Conservation (phyloP, 305 asterid genomes). For the Nicotiana rustica region DNA sequence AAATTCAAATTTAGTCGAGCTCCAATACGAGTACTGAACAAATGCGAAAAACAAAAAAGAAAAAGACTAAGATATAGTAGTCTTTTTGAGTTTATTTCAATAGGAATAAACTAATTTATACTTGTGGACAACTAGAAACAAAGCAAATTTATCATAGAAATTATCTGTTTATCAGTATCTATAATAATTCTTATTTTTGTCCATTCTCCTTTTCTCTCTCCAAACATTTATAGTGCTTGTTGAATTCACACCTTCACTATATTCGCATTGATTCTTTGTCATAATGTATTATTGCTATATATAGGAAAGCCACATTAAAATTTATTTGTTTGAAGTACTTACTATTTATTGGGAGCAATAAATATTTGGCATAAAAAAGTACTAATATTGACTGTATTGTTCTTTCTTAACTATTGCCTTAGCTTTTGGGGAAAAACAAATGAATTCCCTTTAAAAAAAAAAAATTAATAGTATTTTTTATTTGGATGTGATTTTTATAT, state of each 20-base stretch:
- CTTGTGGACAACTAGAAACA: background rate
- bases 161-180: background rate
- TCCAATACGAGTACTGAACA: too few relatives aligned
- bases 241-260: constrained; percentile 3
- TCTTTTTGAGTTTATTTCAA: background rate
- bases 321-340: constrained; percentile 14
- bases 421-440: too few relatives aligned
- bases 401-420: too few relatives aligned
- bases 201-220: constrained; percentile 6
- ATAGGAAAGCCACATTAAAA: background rate
- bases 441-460: too few relatives aligned
- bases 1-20: too few relatives aligned
- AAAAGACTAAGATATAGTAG: too few relatives aligned
- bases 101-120: background rate
- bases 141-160: background rate
- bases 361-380: background rate
- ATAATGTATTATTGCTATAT: background rate
- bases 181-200: background rate
- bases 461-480: too few relatives aligned
- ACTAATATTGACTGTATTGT: too few relatives aligned
- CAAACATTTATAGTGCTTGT: constrained; percentile 8
- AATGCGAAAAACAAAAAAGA: too few relatives aligned
- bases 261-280: constrained; percentile 14
- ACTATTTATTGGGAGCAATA: background rate
- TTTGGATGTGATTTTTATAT: background rate